Evolutionary conservation across 768 basidiomycete species (phyloP).

Genomic region (Cystobasidium tubakii): DNA sequence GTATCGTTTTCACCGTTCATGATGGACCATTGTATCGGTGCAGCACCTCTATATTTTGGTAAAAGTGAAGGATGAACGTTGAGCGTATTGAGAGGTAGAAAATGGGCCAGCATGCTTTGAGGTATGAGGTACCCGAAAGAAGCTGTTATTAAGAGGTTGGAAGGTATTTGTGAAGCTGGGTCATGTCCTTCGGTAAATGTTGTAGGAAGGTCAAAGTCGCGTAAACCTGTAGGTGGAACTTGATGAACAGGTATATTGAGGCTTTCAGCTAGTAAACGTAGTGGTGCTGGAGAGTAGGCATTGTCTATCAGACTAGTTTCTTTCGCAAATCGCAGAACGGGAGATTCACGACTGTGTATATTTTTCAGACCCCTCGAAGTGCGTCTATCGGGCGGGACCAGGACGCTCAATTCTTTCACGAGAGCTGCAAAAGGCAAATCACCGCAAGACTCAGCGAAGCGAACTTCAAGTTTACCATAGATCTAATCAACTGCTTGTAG

Average conservation of each 20-base stretch:
- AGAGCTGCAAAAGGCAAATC: constrained; percentile 29
- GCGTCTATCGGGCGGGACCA: constrained; percentile 40
- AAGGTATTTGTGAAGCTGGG: background rate
- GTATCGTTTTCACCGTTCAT: constrained; percentile 38
- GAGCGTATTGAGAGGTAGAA: constrained; percentile 40
- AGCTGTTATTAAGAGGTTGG: constrained; percentile 43
- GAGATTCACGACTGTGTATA: constrained; percentile 36
- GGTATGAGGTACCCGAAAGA: constrained; percentile 46
- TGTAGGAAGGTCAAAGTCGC: constrained; percentile 30
- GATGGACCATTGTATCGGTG: constrained; percentile 45
- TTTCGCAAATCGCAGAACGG: background rate
- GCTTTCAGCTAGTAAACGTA: constrained; percentile 37
- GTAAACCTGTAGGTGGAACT: constrained; percentile 36
- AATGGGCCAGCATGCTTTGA: constrained; percentile 37
- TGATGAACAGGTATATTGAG: constrained; percentile 25
- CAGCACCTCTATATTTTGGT: constrained; percentile 43
- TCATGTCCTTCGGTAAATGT: background rate
- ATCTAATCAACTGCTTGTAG: background rate
- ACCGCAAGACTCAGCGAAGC: background rate
- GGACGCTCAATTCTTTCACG: constrained; percentile 38
- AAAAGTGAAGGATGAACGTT: constrained; percentile 46
- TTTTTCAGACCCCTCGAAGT: constrained; percentile 29
- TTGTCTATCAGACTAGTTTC: background rate
- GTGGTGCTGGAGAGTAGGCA: constrained; percentile 22
- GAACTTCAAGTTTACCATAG: background rate